Evolutionary conservation across 148 eudicot genomes (phyloP).

Genomic region (Chenopodium berlandieri): DNA sequence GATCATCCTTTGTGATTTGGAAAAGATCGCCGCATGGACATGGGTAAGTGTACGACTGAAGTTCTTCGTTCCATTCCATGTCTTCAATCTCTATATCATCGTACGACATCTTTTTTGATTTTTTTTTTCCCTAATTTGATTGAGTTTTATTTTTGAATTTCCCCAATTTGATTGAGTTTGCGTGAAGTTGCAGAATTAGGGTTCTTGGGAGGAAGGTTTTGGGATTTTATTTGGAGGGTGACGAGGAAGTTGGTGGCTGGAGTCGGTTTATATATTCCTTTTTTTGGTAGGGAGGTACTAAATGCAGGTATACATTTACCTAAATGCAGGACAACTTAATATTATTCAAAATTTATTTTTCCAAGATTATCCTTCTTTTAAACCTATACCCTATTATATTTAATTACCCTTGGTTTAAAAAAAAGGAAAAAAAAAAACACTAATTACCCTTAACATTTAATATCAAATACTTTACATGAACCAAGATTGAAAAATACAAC

Average conservation of each 20-base stretch:
- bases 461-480: too few relatives aligned
- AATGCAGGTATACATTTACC: too few relatives aligned
- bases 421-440: too few relatives aligned
- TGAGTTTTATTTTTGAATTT: background rate
- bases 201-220: background rate
- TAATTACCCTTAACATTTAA: too few relatives aligned
- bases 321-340: too few relatives aligned
- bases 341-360: too few relatives aligned
- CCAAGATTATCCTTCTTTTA: too few relatives aligned
- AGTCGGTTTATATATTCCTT: background rate
- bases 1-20: constrained; percentile 78
- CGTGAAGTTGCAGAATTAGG: background rate
- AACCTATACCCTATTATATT: too few relatives aligned
- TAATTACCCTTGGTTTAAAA: too few relatives aligned
- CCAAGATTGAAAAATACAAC: too few relatives aligned
- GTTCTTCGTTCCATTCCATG: constrained; percentile 96
- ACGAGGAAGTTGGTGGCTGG: background rate
- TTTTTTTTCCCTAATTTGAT: background rate
- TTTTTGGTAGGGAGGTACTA: too few relatives aligned
- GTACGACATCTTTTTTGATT: constrained; percentile 59
- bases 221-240: background rate
- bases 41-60: constrained; percentile 73
- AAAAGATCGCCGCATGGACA: constrained; percentile 92
- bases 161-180: background rate
- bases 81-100: constrained; percentile 98